Conservation (phyloP, 768 basidiomycete species). For the Mycena haematopus region DNA sequence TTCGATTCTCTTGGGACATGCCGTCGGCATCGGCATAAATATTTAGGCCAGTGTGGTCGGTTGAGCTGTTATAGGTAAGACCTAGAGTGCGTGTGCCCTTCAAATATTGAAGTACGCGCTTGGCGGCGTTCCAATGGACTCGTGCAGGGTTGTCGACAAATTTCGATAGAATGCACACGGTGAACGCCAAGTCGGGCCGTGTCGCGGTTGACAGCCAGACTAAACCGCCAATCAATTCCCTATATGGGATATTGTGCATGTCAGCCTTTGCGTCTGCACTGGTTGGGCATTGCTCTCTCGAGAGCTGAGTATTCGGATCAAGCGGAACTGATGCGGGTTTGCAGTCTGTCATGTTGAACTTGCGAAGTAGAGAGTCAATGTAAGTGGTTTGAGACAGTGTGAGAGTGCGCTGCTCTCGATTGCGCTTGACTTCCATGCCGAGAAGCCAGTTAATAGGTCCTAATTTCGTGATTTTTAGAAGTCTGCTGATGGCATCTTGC, state of each 20-base stretch:
- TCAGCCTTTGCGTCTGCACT: background rate
- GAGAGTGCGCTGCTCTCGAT: background rate
- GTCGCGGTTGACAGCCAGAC: conserved; percentile 5
- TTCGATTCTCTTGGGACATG: background rate
- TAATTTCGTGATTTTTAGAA: background rate
- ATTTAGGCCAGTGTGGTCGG: background rate
- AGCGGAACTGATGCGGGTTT: background rate
- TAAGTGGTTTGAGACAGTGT: background rate
- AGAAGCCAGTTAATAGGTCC: background rate
- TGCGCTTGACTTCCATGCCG: background rate
- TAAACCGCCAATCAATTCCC: background rate
- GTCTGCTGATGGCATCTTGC: background rate
- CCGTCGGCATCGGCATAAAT: background rate
- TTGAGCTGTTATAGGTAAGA: background rate
- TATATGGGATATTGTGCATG: background rate
- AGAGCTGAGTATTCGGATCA: background rate
- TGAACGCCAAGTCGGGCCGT: background rate
- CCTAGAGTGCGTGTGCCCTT: background rate
- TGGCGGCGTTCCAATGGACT: background rate
- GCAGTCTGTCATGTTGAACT: background rate
- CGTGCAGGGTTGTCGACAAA: background rate
- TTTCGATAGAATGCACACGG: conserved; percentile 6
- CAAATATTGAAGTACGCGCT: conserved; percentile 3
- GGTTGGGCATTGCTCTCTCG: background rate
- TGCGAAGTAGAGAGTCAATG: background rate